These are phyloP conservation scores for Malus fusca DNA, from an alignment of 306 rosid genomes.

Conservation along the genomic window DNA sequence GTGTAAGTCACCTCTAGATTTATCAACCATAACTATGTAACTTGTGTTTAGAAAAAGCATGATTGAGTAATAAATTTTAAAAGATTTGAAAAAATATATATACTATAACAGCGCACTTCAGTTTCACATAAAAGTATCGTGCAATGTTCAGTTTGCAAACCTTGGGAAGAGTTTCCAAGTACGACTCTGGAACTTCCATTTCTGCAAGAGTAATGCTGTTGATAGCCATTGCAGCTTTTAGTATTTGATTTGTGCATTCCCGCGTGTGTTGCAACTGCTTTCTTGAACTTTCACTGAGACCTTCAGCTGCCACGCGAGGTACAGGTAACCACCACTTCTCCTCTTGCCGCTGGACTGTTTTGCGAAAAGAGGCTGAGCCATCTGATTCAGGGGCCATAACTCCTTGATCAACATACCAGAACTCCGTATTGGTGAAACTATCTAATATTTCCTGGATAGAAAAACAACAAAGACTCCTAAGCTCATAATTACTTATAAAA, in stretches of 20 bases:
- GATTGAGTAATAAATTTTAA: background rate
- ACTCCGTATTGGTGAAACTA: conserved; percentile 52
- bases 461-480: background rate
- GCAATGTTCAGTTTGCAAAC: conserved; percentile 16
- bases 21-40: background rate
- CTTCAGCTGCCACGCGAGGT: conserved; percentile 76
- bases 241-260: conserved; percentile 71
- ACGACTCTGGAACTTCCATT: conserved; percentile 88
- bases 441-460: conserved; percentile 65
- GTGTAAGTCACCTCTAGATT: background rate
- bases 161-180: conserved; percentile 80
- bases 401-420: conserved; percentile 98
- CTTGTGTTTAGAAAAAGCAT: background rate
- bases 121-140: background rate
- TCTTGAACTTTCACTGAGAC: conserved; percentile 65
- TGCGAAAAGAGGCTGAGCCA: conserved; percentile 77
- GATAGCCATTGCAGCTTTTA: conserved; percentile 86
- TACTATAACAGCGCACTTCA: background rate
- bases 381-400: conserved; percentile 60
- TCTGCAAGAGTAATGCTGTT: conserved; percentile 67
- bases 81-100: background rate
- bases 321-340: conserved; percentile 99
- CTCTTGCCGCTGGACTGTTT: conserved; percentile 69
- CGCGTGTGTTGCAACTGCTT: conserved; percentile 72
- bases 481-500: background rate